A percentile compares a stretch with the other conserved stretches of the same genome.
phyloP scores from a whole-genome alignment of 129 eudicot species.

The Arctium lappa region DNA sequence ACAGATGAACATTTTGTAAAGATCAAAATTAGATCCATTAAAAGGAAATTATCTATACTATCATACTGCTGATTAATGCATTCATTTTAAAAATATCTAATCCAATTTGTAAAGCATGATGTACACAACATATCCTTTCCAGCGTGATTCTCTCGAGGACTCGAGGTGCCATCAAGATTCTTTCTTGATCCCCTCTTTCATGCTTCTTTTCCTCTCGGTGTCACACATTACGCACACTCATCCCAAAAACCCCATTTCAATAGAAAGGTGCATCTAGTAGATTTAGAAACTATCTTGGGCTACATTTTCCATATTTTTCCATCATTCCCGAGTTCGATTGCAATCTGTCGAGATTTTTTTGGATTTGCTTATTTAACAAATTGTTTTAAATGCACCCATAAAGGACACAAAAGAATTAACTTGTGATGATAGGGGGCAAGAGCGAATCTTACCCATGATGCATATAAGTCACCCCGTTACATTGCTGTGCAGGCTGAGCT shows the following conservation, averaged over 20 bases:
- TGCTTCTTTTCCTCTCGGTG: too few relatives aligned
- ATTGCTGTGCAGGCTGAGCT: conserved; percentile 42
- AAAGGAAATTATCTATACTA: too few relatives aligned
- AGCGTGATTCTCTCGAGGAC: too few relatives aligned
- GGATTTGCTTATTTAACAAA: not conserved
- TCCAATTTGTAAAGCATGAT: not conserved
- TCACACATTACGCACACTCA: too few relatives aligned
- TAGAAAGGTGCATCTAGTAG: not conserved
- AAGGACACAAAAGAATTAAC: not conserved
- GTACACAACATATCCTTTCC: not conserved
- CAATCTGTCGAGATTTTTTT: not conserved
- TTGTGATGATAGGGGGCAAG: not conserved
- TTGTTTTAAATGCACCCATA: not conserved
- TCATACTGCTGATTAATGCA: not conserved
- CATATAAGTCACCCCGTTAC: not conserved
- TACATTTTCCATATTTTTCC: not conserved
- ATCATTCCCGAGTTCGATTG: not conserved
- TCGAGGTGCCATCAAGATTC: too few relatives aligned
- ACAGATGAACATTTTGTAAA: not conserved
- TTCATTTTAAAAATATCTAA: too few relatives aligned
- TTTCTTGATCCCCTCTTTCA: too few relatives aligned
- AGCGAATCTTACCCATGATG: too few relatives aligned
- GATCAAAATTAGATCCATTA: not conserved
- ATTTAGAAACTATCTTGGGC: not conserved
- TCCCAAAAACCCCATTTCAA: too few relatives aligned